Evolutionary conservation across 225 moss, liverwort and hornwort species (phyloP).

Genomic region (Antitrichia curtipendula): DNA sequence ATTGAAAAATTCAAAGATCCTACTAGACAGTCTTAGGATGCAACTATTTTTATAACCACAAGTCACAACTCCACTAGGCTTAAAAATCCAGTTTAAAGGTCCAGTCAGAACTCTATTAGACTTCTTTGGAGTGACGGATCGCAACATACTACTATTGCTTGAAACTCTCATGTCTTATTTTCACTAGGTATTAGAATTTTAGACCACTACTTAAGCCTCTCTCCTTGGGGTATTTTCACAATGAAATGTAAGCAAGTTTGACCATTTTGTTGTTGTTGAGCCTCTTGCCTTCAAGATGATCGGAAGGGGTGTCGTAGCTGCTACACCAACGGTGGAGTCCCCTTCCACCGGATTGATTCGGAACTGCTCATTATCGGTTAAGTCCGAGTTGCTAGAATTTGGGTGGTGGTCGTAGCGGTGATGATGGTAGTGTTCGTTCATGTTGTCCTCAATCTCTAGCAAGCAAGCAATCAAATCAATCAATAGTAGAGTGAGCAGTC

Average conservation of each 20-base stretch:
- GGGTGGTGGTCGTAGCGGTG: not conserved
- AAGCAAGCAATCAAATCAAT: not conserved
- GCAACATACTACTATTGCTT: not conserved
- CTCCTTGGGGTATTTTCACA: not conserved
- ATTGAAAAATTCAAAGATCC: not conserved
- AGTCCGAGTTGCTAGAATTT: slow-evolving; percentile 17
- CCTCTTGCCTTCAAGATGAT: slow-evolving; percentile 28
- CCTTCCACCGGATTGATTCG: slow-evolving; percentile 12
- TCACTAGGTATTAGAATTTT: not conserved
- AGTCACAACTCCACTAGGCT: too few species aligned
- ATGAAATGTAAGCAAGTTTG: not conserved
- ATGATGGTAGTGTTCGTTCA: not conserved
- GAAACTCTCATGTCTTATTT: not conserved
- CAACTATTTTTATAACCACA: not conserved
- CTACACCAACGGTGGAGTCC: not conserved
- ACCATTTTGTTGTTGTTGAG: not conserved
- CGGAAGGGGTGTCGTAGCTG: slow-evolving; percentile 12
- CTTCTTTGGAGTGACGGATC: not conserved
- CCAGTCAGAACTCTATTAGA: not conserved
- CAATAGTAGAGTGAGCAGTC: not conserved
- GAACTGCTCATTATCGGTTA: slow-evolving; percentile 39
- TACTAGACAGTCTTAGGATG: too few species aligned
- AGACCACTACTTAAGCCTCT: not conserved
- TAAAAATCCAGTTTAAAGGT: too few species aligned
- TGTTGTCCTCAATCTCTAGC: slow-evolving; percentile 21